Conservation (phyloP, 1,139 yeast species). For the Blastobotrys ciferrii region DNA sequence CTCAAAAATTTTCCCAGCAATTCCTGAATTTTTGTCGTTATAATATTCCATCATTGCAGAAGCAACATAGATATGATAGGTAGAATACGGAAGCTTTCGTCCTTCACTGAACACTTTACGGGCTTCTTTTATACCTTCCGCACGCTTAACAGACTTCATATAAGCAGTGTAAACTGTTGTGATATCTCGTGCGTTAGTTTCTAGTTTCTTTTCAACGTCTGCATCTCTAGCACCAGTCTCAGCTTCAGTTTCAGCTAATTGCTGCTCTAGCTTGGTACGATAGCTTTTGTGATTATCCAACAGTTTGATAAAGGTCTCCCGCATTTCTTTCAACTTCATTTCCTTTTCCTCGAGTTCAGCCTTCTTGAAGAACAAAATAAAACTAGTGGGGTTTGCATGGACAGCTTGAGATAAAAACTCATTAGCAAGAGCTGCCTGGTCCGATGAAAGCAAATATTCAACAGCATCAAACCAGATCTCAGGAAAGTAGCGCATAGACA, state of each 20-base stretch:
- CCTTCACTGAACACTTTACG: slow-evolving; percentile 60
- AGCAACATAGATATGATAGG: slow-evolving; percentile 76
- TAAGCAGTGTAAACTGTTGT: slow-evolving; percentile 37
- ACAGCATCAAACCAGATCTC: slow-evolving; percentile 82
- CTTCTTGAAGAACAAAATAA: slow-evolving; percentile 61
- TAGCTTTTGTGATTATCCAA: slow-evolving; percentile 38
- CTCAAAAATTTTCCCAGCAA: slow-evolving; percentile 77
- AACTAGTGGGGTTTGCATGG: slow-evolving; percentile 67
- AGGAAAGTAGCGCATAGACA: slow-evolving; percentile 65
- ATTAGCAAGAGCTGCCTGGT: slow-evolving; percentile 32
- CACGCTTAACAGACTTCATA: slow-evolving; percentile 41
- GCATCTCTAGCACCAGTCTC: slow-evolving; percentile 1
- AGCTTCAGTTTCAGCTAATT: not conserved
- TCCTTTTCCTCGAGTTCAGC: slow-evolving; percentile 70
- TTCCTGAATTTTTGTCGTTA: slow-evolving; percentile 54
- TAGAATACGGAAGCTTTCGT: slow-evolving; percentile 61
- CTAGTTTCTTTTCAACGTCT: slow-evolving; percentile 15
- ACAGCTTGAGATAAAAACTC: slow-evolving; percentile 56
- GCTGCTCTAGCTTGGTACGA: slow-evolving; percentile 30
- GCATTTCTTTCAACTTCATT: slow-evolving; percentile 52
- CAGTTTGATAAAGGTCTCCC: slow-evolving; percentile 49
- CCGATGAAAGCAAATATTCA: slow-evolving; percentile 34
- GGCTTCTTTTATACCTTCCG: slow-evolving; percentile 42
- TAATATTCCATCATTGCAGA: slow-evolving; percentile 82
- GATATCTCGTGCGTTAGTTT: slow-evolving; percentile 29